phyloP scores from a whole-genome alignment of 306 rosid genomes.

The Trifolium fragiferum region DNA sequence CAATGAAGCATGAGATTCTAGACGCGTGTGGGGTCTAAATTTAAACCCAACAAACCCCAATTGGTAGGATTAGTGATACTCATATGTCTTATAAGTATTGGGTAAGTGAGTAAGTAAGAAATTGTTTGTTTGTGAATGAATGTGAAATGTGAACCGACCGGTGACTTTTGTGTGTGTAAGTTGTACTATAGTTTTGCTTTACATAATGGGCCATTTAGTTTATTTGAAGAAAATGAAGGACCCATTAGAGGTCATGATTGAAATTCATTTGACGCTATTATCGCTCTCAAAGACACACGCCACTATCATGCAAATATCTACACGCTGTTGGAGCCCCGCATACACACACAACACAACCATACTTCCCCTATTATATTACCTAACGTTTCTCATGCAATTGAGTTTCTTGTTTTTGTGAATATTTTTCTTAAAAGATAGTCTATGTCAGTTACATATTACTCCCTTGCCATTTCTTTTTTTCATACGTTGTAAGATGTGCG shows the following conservation, averaged over 20 bases:
- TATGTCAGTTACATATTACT: too few species aligned
- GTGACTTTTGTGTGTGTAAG: not conserved
- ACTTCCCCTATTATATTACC: too few species aligned
- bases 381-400: too few species aligned
- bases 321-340: not conserved
- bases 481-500: too few species aligned
- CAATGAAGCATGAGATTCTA: slow-evolving; percentile 41
- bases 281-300: slow-evolving; percentile 63
- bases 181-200: not conserved
- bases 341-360: slow-evolving; percentile 25
- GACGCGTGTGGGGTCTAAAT: slow-evolving; percentile 35
- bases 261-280: slow-evolving; percentile 55
- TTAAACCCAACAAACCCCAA: slow-evolving; percentile 12
- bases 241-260: slow-evolving; percentile 42
- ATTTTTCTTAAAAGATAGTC: too few species aligned
- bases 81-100: not conserved
- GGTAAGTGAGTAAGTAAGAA: not conserved
- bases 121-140: not conserved
- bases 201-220: slow-evolving; percentile 17
- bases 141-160: not conserved
- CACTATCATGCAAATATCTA: slow-evolving; percentile 53
- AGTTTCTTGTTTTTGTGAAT: too few species aligned
- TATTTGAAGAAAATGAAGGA: not conserved
- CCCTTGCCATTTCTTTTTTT: too few species aligned
- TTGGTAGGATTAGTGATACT: slow-evolving; percentile 5